Percentiles rank a stretch among this genome's conserved stretches.
Conservation (phyloP, 1,139 yeast genomes). For the Suzukiozyma palmioleophila region DNA sequence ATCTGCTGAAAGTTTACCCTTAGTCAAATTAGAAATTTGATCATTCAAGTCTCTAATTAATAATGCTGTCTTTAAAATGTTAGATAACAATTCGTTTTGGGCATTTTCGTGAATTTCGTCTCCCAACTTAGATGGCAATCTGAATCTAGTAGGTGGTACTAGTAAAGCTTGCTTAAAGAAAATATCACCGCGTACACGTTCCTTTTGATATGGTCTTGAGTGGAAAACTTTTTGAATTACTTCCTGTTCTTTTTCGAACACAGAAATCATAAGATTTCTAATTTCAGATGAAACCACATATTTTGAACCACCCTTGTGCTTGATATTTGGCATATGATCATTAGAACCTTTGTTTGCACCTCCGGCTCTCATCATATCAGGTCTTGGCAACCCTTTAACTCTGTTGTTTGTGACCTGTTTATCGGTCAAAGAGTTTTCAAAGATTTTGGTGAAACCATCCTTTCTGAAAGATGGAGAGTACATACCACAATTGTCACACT, state of each 20-base stretch:
- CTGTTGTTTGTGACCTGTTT: slow-evolving; percentile 79
- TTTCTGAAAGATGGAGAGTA: slow-evolving; percentile 90
- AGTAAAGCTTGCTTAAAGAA: slow-evolving; percentile 84
- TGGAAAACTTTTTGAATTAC: slow-evolving; percentile 66
- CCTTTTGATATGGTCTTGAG: slow-evolving; percentile 60
- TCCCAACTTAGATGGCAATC: slow-evolving; percentile 95
- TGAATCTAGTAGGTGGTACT: slow-evolving; percentile 95
- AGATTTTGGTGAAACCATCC: slow-evolving; percentile 90
- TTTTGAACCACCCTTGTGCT: slow-evolving; percentile 69
- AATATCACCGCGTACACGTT: slow-evolving; percentile 68
- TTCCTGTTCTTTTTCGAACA: slow-evolving; percentile 68
- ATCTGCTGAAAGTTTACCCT: slow-evolving; percentile 56
- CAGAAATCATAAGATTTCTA: slow-evolving; percentile 67
- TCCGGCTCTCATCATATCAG: slow-evolving; percentile 53
- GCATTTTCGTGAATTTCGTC: slow-evolving; percentile 94
- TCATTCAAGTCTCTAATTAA: slow-evolving; percentile 86
- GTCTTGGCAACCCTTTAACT: slow-evolving; percentile 73
- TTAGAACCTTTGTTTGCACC: slow-evolving; percentile 11
- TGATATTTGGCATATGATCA: slow-evolving; percentile 37
- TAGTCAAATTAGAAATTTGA: slow-evolving; percentile 56
- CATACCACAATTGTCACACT: slow-evolving; percentile 96
- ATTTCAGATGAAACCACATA: slow-evolving; percentile 86
- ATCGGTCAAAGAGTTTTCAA: slow-evolving; percentile 79
- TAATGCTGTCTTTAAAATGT: slow-evolving; percentile 73
- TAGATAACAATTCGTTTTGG: slow-evolving; percentile 83